Base-by-base conservation (phyloP, 768 basidiomycete genomes). In the Termitomyces sp. region DNA sequence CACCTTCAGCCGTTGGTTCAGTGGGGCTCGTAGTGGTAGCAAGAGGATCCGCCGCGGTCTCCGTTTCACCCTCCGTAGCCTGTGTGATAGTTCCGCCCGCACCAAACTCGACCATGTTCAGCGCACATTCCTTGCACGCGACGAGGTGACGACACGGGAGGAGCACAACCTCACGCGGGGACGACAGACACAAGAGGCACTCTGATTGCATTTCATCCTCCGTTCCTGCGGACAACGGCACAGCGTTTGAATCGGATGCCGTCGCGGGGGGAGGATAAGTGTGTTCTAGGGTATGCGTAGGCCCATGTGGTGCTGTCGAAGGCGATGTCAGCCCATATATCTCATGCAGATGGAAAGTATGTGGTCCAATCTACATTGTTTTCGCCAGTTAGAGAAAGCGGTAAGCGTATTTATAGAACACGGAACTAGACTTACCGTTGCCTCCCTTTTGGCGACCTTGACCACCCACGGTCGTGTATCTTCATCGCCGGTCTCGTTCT, bases 31-130 rank as follows among this genome's bases (percentile, higher is more conserved):
- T 18, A 2, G 73, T 59, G 0, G 69, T 66, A 49, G 57, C 59
- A 5, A 66, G 67, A n/a, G 67, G 65, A 13, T 68, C 66, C 16
- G 69, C 69, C 5, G 70, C 66, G 4, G 72, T 68, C 2, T 74
- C 67, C 3, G 72, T 67, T 1, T 74, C 76, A 0, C 77, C 69
- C 13, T 80, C 80, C 7, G 81, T 78, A 2, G 75, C 67, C 55
- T 91, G 87, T n/a, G 81, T 83, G 54, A 96, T 90, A 52, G 81
- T 88, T 3, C 95, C 95, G 3, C 95, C 95, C 0, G 95, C 95
- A 33, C 95, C 95, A 71, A 94, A 98, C 73, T 98, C 95, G 53
- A 98, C 89, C 95, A 98, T 98, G 70, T 96, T 96, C 56, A 97
- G 75, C 0, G 95, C 95, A 69, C 95, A 98, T 50, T 96, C 95